phyloP scores from a whole-genome alignment of 129 eudicot species.

The Daucus carota region DNA sequence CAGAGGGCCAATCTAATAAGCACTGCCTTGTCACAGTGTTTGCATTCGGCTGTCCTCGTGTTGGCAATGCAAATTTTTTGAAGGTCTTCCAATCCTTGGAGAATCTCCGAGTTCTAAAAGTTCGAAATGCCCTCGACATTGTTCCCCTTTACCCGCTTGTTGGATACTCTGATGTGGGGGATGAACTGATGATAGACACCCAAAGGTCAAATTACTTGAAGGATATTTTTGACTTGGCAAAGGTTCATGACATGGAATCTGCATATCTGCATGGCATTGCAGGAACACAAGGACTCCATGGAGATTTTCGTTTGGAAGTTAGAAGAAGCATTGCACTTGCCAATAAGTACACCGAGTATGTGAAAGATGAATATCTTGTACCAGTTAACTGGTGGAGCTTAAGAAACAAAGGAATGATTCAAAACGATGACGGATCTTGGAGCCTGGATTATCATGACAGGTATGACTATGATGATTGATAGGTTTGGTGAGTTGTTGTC shows the following conservation, averaged over 20 bases:
- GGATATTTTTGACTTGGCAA: slow-evolving; percentile 4
- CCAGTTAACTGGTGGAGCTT: slow-evolving; percentile 40
- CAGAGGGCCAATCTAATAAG: slow-evolving; percentile 21
- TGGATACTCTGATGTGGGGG: slow-evolving; percentile 34
- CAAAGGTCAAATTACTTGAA: slow-evolving; percentile 26
- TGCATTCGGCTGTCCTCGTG: slow-evolving; percentile 35
- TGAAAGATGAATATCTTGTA: slow-evolving; percentile 34
- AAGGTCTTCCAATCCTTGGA: slow-evolving; percentile 11
- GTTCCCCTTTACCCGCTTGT: slow-evolving; percentile 35
- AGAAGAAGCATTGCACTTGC: slow-evolving; percentile 36
- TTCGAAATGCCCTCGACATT: slow-evolving; percentile 27
- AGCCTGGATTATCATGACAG: slow-evolving; percentile 27
- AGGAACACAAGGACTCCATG: slow-evolving; percentile 28
- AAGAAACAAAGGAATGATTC: slow-evolving; percentile 51
- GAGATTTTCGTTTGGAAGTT: slow-evolving; percentile 30
- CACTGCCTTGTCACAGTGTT: slow-evolving; percentile 41
- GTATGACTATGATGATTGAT: slow-evolving; percentile 15
- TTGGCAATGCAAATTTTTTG: slow-evolving; percentile 33
- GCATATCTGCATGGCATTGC: slow-evolving; percentile 37
- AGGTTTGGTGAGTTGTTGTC: not conserved
- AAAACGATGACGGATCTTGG: slow-evolving; percentile 41
- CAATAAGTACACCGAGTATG: slow-evolving; percentile 24
- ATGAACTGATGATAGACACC: slow-evolving; percentile 21
- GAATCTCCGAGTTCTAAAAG: slow-evolving; percentile 24
- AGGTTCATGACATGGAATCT: slow-evolving; percentile 36